Percentiles rank a stretch among this genome's conserved stretches.
These are phyloP conservation scores for Dactylorhiza incarnata DNA, from an alignment of 106 monocot species.

Conservation along the genomic window DNA sequence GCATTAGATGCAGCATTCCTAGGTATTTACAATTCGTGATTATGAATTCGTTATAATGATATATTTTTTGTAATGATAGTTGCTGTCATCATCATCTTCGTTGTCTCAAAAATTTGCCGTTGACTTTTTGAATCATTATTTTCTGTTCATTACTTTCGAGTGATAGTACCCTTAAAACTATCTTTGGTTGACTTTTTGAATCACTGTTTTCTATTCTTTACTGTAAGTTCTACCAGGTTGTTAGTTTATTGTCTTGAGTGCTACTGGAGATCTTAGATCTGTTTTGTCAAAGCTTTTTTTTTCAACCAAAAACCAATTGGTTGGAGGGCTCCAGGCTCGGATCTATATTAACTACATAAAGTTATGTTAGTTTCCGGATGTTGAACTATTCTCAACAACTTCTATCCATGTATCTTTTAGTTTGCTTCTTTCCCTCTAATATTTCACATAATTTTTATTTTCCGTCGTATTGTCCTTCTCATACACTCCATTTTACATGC, in stretches of 20 bases:
- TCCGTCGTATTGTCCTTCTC: too few relatives aligned
- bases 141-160: neutral
- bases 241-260: neutral
- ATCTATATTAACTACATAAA: too few relatives aligned
- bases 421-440: too few relatives aligned
- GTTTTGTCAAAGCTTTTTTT: neutral
- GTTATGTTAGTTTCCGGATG: too few relatives aligned
- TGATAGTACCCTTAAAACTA: neutral
- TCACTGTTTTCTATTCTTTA: neutral
- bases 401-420: too few relatives aligned
- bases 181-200: neutral
- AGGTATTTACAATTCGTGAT: constrained; percentile 26
- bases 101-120: neutral
- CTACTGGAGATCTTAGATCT: neutral
- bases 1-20: constrained; percentile 34
- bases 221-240: too few relatives aligned
- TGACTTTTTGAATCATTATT: neutral
- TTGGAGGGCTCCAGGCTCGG: too few relatives aligned
- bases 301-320: too few relatives aligned
- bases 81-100: neutral
- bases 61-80: neutral
- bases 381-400: too few relatives aligned
- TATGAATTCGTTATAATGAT: neutral
- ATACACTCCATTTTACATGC: too few relatives aligned
- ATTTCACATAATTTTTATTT: too few relatives aligned